These are phyloP conservation scores for Saxophila tyrrhenica DNA, from an alignment of 495 filamentous ascomycete genomes.

Conservation along the genomic window DNA sequence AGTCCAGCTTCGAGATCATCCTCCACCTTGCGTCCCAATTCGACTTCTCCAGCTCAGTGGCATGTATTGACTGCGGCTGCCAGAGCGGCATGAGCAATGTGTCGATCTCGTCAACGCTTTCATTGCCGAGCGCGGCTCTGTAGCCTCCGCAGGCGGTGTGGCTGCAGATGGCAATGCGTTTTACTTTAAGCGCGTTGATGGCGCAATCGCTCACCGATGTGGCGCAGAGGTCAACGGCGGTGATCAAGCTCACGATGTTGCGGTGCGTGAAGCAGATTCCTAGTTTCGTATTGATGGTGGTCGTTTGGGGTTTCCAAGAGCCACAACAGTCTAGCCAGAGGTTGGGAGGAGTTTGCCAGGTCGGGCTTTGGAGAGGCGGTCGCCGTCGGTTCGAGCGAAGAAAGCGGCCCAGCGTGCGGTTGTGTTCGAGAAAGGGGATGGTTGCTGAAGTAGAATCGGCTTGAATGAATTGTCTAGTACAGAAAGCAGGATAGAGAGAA, in stretches of 20 bases:
- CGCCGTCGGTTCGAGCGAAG: not conserved
- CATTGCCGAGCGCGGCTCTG: conserved; percentile 52
- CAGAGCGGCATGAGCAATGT: conserved; percentile 66
- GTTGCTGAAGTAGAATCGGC: too few species aligned
- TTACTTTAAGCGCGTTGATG: conserved; percentile 58
- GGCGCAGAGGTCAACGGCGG: conserved; percentile 61
- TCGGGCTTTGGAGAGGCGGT: conserved; percentile 52
- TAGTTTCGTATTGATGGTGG: conserved; percentile 61
- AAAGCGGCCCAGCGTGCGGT: not conserved
- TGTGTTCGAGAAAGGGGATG: not conserved
- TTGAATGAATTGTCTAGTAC: too few species aligned
- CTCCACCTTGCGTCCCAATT: conserved; percentile 12
- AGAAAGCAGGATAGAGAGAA: too few species aligned
- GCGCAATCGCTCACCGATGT: conserved; percentile 69
- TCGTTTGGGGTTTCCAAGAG: conserved; percentile 76
- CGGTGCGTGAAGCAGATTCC: conserved; percentile 86
- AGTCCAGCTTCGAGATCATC: conserved; percentile 29
- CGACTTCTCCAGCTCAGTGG: conserved; percentile 37
- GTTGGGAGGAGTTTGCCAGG: conserved; percentile 60
- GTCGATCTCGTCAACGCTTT: conserved; percentile 59
- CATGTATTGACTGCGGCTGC: conserved; percentile 42
- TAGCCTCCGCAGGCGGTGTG: conserved; percentile 73
- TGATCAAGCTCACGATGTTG: conserved; percentile 82
- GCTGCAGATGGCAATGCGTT: conserved; percentile 72
- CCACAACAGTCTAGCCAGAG: conserved; percentile 89